phyloP scores from a whole-genome alignment of 768 basidiomycete species.

The Trametes punicea region DNA sequence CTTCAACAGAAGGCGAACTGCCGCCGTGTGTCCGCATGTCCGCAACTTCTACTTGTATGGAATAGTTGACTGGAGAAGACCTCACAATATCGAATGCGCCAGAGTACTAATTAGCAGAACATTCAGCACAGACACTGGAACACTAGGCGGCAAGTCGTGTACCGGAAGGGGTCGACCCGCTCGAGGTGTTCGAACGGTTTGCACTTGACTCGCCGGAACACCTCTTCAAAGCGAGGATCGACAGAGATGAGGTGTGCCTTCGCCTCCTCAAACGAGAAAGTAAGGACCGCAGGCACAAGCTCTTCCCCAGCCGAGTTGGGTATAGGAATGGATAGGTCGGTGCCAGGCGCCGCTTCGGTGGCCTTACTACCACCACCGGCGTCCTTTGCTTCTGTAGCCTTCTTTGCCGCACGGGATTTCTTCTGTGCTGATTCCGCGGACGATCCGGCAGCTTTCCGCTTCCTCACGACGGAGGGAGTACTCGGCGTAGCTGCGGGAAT shows the following conservation, averaged over 20 bases:
- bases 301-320: slow-evolving; percentile 16
- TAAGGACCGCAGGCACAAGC: slow-evolving; percentile 65
- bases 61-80: no score
- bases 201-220: slow-evolving; percentile 66
- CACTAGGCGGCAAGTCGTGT: slow-evolving; percentile 14
- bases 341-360: neutral
- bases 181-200: slow-evolving; percentile 76
- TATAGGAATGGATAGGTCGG: neutral
- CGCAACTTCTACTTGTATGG: no score
- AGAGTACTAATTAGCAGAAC: slow-evolving; percentile 47
- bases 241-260: slow-evolving; percentile 63
- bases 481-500: slow-evolving; percentile 1
- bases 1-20: slow-evolving; percentile 8
- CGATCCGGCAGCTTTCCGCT: slow-evolving; percentile 1
- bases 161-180: slow-evolving; percentile 82
- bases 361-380: neutral
- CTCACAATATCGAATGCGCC: slow-evolving; percentile 65
- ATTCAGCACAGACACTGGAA: neutral
- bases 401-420: slow-evolving; percentile 9
- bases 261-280: slow-evolving; percentile 76
- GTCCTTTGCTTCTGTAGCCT: neutral
- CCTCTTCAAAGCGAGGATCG: slow-evolving; percentile 66
- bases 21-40: neutral
- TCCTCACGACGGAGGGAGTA: neutral
- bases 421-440: slow-evolving; percentile 2